Conservation (phyloP, 2,329 filamentous ascomycete genomes). For the Cadophora sp. region DNA sequence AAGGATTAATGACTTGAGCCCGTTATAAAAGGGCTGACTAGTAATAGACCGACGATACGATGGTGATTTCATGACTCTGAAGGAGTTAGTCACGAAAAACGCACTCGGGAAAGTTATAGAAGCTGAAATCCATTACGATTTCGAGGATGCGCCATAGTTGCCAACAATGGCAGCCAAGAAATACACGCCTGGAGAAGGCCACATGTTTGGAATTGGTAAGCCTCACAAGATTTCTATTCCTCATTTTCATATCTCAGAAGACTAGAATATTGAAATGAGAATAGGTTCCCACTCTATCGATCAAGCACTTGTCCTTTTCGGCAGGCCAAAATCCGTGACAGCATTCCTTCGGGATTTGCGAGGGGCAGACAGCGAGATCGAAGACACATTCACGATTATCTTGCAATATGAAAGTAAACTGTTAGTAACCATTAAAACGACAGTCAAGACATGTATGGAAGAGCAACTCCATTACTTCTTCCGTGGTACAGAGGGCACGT, state of each 20-base stretch:
- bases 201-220: background rate
- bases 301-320: background rate
- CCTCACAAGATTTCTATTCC: background rate
- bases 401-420: background rate
- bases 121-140: background rate
- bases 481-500: background rate
- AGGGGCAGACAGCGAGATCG: background rate
- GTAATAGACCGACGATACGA: background rate
- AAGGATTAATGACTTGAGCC: background rate
- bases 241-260: background rate
- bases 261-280: background rate
- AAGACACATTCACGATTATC: background rate
- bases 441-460: background rate
- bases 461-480: background rate
- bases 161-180: background rate
- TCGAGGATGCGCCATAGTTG: background rate
- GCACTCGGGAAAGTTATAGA: background rate
- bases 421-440: background rate
- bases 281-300: background rate
- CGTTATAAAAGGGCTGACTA: background rate
- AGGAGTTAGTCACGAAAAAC: background rate
- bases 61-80: background rate
- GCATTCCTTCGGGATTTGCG: background rate
- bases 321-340: background rate
- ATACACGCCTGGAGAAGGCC: background rate